A percentile compares a stretch with the other conserved stretches of the same genome.
Conservation (phyloP, 352 stramenopile species). For the Phytophthora tentaculata region DNA sequence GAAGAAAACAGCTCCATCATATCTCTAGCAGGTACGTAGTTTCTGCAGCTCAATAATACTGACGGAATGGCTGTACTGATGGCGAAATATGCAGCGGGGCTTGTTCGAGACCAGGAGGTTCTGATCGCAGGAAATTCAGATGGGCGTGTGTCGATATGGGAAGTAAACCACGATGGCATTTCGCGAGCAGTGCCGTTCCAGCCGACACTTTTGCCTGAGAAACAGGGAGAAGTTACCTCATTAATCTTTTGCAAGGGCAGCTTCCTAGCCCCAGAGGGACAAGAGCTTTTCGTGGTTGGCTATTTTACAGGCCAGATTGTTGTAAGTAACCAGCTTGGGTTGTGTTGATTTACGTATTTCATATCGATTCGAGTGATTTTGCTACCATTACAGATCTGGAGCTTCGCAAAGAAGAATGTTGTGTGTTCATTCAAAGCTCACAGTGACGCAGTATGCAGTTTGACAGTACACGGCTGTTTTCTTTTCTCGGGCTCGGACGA, state of each 20-base stretch:
- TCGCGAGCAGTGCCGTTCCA: slow-evolving; percentile 26
- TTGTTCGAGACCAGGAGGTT: slow-evolving; percentile 66
- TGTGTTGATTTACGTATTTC: not conserved
- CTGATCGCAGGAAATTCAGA: slow-evolving; percentile 57
- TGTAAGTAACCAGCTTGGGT: slow-evolving; percentile 26
- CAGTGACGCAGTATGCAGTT: slow-evolving; percentile 51
- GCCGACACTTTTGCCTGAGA: slow-evolving; percentile 28
- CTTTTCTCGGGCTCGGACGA: slow-evolving; percentile 84
- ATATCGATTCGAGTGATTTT: not conserved
- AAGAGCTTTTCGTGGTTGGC: slow-evolving; percentile 68
- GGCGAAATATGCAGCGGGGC: slow-evolving; percentile 35
- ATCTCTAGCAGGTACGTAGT: slow-evolving; percentile 51
- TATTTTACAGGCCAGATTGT: slow-evolving; percentile 57
- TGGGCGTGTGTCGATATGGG: slow-evolving; percentile 59
- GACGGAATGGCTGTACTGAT: not conserved
- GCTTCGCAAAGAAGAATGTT: slow-evolving; percentile 49
- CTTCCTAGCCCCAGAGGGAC: slow-evolving; percentile 44
- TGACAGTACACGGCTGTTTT: slow-evolving; percentile 72
- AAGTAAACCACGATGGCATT: slow-evolving; percentile 54
- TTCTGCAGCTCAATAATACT: not conserved
- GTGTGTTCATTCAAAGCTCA: slow-evolving; percentile 63
- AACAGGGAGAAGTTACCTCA: slow-evolving; percentile 57
- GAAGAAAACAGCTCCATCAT: slow-evolving; percentile 49
- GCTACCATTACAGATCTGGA: slow-evolving; percentile 52
- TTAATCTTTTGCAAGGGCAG: slow-evolving; percentile 56